phyloP scores from a whole-genome alignment of 2,329 filamentous ascomycete species.

The Colletotrichum tanaceti region DNA sequence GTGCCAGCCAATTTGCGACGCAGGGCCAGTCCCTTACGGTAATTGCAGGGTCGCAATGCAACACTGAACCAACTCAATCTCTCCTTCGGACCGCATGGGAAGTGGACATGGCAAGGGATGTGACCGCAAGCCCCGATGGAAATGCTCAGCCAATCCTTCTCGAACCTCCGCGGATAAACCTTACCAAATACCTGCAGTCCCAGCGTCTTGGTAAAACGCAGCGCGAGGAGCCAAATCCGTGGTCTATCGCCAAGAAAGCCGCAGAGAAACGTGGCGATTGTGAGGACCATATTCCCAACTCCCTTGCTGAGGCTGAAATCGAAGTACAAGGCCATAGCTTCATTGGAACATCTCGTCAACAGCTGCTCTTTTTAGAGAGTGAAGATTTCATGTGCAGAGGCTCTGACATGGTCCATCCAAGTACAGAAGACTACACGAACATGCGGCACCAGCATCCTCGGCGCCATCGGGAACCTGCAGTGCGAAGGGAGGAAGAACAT shows the following conservation, averaged over 20 bases:
- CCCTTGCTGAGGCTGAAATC: neutral
- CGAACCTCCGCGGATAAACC: neutral
- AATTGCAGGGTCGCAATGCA: neutral
- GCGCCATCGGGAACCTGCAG: neutral
- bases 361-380: neutral
- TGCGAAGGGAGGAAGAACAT: conserved; percentile 4
- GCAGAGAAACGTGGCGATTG: neutral
- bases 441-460: neutral
- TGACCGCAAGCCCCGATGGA: conserved; percentile 17
- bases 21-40: no score
- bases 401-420: neutral
- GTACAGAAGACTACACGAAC: neutral
- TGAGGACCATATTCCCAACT: neutral
- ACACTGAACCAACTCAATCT: neutral
- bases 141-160: conserved; percentile 14
- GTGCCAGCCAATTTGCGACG: no score
- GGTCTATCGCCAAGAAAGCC: conserved; percentile 32
- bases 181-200: conserved; percentile 5
- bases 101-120: conserved; percentile 30
- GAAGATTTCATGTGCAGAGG: neutral
- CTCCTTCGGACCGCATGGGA: conserved; percentile 20
- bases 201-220: conserved; percentile 17
- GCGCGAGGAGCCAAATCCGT: conserved; percentile 32
- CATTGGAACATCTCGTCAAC: neutral
- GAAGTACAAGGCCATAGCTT: neutral